Base-by-base conservation (phyloP, 768 basidiomycete genomes). In the Favolaschia claudopus region DNA sequence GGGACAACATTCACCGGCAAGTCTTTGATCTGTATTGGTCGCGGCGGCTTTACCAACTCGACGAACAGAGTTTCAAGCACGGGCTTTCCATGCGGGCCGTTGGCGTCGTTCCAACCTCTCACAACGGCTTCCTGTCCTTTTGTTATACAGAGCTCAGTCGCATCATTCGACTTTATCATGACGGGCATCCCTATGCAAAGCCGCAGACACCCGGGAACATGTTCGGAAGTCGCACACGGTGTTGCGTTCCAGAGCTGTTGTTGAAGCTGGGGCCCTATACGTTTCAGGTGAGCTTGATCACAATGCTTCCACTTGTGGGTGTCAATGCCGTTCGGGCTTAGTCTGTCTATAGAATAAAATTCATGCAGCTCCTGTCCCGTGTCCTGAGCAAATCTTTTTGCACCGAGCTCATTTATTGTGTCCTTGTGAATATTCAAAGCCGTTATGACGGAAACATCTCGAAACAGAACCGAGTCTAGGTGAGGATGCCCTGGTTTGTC, bases 381-480 rank as follows among this genome's bases (percentile, higher is more conserved):
- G 10, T 76, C 75, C 5, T 43, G 17, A 6, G 76, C 74, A 73
- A 76, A 78, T 33, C 68, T 38, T 3, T 27, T 22, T 19, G 36
- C 24, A 7, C 73, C 73, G 1, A 72, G 10, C 9, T 67, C 42
- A 69, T 79, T 79, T 0, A 77, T 67, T 27, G 58, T 44, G 62
- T 77, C 76, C 40, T 71, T 70, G 6, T 72, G 62, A 15, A 51
- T 27, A 63, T 77, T 75, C 8, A 39, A 51, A 1, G 67, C 58
- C 19, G 75, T 74, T 37, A 79, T 79, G 6, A 77, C 65, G 8
- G 76, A 70, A 0, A 73, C 70, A 68, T 75, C 52, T 29, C 70
- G 27, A 44, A 75, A 74, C 1, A 57, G n/a, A 1, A 32, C 28
- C 29, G 69, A 32, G 39, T 28, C 43, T 5, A 74, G 31, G 10